phyloP scores from a whole-genome alignment of 2,329 filamentous ascomycete genomes.

The Fusarium pseudocircinatum region DNA sequence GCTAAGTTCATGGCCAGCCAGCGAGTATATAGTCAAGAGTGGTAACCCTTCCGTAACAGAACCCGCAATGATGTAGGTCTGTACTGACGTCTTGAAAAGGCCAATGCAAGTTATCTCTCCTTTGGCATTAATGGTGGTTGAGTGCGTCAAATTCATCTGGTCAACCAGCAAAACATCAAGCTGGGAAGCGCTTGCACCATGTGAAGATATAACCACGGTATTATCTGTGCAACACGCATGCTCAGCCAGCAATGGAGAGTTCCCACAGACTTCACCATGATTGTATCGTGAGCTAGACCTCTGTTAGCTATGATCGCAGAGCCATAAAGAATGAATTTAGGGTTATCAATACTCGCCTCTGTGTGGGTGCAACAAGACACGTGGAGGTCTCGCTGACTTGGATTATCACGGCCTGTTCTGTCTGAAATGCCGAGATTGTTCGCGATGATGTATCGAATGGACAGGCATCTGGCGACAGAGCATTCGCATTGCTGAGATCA shows the following conservation, averaged over 20 bases:
- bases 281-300: conserved; percentile 42
- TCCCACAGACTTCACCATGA: conserved; percentile 47
- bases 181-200: conserved; percentile 48
- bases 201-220: conserved; percentile 55
- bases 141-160: conserved; percentile 43
- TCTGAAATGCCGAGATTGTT: conserved; percentile 59
- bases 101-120: conserved; percentile 62
- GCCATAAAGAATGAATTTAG: neutral
- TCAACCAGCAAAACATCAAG: conserved; percentile 54
- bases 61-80: conserved; percentile 48
- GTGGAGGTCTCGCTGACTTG: conserved; percentile 65
- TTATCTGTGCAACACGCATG: conserved; percentile 55
- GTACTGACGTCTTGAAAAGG: conserved; percentile 43
- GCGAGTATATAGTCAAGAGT: conserved; percentile 47
- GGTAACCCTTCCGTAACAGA: conserved; percentile 47
- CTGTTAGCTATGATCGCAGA: conserved; percentile 24
- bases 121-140: conserved; percentile 48
- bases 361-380: conserved; percentile 50
- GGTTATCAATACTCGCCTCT: conserved; percentile 41
- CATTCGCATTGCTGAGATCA: conserved; percentile 57
- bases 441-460: conserved; percentile 62
- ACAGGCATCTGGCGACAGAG: conserved; percentile 53
- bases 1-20: conserved; percentile 38
- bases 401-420: conserved; percentile 52
- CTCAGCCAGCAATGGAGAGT: conserved; percentile 46